Conservation (phyloP, 2,329 filamentous ascomycete genomes). For the Pseudomassariella vexata region DNA sequence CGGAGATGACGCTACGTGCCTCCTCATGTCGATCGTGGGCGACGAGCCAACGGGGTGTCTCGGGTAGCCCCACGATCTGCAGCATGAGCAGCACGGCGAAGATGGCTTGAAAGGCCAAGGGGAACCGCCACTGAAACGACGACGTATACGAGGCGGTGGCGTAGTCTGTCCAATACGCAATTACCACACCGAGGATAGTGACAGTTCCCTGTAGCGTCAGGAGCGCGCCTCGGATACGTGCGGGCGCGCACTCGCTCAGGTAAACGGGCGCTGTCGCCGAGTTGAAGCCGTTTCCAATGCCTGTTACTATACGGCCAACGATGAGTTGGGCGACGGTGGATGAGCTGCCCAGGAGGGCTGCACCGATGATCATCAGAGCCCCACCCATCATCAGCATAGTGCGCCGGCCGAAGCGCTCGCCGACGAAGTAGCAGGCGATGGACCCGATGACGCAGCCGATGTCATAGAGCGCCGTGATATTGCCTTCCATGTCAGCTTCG, state of each 20-base stretch:
- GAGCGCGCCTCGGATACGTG: constrained; percentile 39
- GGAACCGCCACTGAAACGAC: constrained; percentile 3
- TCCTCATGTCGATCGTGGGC: constrained; percentile 25
- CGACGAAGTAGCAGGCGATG: constrained; percentile 25
- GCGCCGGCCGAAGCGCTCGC: constrained; percentile 35
- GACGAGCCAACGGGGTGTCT: constrained; percentile 30
- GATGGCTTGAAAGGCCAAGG: constrained; percentile 15
- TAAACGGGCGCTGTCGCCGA: constrained; percentile 33
- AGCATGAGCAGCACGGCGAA: constrained; percentile 31
- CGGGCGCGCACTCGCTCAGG: constrained; percentile 24
- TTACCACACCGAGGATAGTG: constrained; percentile 38
- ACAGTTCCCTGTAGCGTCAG: constrained; percentile 44
- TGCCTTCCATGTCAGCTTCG: constrained; percentile 29
- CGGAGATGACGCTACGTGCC: constrained; percentile 14
- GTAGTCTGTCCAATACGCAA: constrained; percentile 31
- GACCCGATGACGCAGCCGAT: constrained; percentile 26
- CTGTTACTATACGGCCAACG: constrained; percentile 38
- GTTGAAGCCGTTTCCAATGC: constrained; percentile 34
- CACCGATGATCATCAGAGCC: constrained; percentile 36
- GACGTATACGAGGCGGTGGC: constrained; percentile 1
- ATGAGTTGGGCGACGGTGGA: constrained; percentile 35
- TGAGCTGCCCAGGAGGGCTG: constrained; percentile 32
- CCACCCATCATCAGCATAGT: constrained; percentile 34
- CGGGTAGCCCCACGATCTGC: constrained; percentile 28
- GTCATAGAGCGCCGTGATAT: constrained; percentile 26